phyloP scores from a whole-genome alignment of 495 filamentous ascomycete genomes.

The Articulospora tetracladia region DNA sequence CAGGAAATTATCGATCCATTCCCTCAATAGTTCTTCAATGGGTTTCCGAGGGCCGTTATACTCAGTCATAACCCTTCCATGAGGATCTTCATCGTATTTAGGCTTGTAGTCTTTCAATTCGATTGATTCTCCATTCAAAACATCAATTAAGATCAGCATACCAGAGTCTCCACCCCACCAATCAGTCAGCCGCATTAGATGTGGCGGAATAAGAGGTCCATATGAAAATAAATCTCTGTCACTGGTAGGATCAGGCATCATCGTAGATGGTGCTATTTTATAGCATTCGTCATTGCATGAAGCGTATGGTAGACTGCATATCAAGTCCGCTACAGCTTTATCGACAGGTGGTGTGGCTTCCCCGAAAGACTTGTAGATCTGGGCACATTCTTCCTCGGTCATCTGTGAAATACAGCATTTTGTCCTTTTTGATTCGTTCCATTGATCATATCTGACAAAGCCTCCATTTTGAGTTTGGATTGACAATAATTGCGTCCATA shows the following conservation, averaged over 20 bases:
- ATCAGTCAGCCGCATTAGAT: slow-evolving; percentile 2
- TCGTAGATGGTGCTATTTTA: neutral
- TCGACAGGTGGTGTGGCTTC: slow-evolving; percentile 2
- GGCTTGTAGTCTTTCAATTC: slow-evolving; percentile 4
- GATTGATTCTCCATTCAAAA: slow-evolving; percentile 2
- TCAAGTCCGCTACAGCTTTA: slow-evolving; percentile 5
- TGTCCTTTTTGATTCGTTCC: neutral
- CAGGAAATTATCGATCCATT: slow-evolving; percentile 10
- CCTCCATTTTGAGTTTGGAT: slow-evolving; percentile 9
- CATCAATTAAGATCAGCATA: slow-evolving; percentile 1
- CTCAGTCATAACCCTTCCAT: neutral
- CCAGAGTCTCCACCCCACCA: neutral
- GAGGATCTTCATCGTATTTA: neutral
- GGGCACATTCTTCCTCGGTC: neutral
- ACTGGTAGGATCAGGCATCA: neutral
- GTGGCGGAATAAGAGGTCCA: slow-evolving; percentile 8
- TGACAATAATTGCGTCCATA: slow-evolving; percentile 3
- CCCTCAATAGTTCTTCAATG: slow-evolving; percentile 7
- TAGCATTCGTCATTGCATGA: neutral
- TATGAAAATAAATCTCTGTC: neutral
- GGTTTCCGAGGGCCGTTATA: neutral
- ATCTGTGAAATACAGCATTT: neutral
- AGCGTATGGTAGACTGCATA: slow-evolving; percentile 3
- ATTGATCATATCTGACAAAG: slow-evolving; percentile 3
- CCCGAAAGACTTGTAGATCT: neutral